Conservation (phyloP, 2,329 filamentous ascomycete species). For the Didymellaceae sp. region DNA sequence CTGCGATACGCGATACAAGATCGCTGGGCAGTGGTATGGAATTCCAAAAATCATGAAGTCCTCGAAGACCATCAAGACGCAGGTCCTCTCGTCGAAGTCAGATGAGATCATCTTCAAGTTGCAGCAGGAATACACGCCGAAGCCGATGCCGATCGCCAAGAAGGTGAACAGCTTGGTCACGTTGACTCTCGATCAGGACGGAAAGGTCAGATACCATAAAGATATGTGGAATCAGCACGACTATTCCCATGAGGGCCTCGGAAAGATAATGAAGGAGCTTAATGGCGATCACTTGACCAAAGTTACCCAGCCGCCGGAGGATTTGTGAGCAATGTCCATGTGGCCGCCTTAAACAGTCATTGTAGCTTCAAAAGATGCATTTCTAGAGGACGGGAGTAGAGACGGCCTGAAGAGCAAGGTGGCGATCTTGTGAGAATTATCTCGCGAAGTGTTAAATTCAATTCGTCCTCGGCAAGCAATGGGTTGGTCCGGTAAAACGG, state of each 20-base stretch:
- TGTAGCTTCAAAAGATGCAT: too few relatives aligned
- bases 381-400: too few relatives aligned
- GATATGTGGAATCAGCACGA: conserved; percentile 67
- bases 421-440: too few relatives aligned
- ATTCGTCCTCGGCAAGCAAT: too few relatives aligned
- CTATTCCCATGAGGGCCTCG: conserved; percentile 62
- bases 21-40: conserved; percentile 59
- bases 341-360: too few relatives aligned
- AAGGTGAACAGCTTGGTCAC: conserved; percentile 63
- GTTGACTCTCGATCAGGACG: conserved; percentile 62
- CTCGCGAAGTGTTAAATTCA: too few relatives aligned
- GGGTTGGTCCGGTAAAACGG: too few relatives aligned
- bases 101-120: conserved; percentile 57
- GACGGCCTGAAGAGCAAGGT: too few relatives aligned
- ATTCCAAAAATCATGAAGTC: conserved; percentile 53
- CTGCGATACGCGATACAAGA: conserved; percentile 59
- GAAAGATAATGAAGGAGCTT: conserved; percentile 57
- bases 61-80: conserved; percentile 51
- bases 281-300: conserved; percentile 58
- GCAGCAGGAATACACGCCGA: conserved; percentile 56
- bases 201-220: conserved; percentile 64
- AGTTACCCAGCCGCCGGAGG: conserved; percentile 49
- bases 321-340: conserved; percentile 14
- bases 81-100: conserved; percentile 49
- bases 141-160: conserved; percentile 50